These are phyloP conservation scores for Lactarius pseudohatsudake DNA, from an alignment of 768 basidiomycete species.

Conservation along the genomic window DNA sequence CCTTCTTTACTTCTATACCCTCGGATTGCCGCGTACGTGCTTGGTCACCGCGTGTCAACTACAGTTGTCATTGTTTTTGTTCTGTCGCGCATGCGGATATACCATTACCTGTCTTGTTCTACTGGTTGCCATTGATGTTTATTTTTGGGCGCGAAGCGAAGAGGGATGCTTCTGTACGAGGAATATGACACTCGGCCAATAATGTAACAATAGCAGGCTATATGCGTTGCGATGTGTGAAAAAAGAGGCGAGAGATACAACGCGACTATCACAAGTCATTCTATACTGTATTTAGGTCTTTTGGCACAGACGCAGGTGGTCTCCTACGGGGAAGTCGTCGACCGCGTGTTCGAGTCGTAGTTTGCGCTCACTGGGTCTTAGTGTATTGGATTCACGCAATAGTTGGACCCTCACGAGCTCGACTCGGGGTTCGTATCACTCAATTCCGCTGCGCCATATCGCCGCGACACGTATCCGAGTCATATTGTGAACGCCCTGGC, in stretches of 20 bases:
- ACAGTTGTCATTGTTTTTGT: background rate
- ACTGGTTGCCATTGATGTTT: background rate
- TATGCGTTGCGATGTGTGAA: background rate
- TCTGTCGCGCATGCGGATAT: background rate
- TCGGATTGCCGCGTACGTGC: background rate
- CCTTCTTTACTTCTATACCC: background rate
- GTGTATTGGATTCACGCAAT: background rate
- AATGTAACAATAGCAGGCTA: background rate
- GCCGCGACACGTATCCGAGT: background rate
- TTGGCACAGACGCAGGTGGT: background rate
- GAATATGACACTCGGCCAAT: background rate
- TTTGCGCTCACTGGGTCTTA: background rate
- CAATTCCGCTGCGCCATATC: background rate
- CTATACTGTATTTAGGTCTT: background rate
- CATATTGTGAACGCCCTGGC: background rate
- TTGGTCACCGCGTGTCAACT: background rate
- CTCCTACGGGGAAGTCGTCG: background rate
- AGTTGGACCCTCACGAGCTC: background rate
- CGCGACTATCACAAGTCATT: background rate
- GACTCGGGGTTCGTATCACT: background rate
- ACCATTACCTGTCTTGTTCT: background rate
- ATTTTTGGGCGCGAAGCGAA: background rate
- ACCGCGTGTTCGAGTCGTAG: too few species aligned
- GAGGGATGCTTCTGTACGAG: background rate
- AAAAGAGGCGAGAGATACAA: background rate